A percentile compares a stretch with the other conserved stretches of the same genome.
phyloP scores from a whole-genome alignment of 352 stramenopile genomes.

The Phytophthora agathidicida region DNA sequence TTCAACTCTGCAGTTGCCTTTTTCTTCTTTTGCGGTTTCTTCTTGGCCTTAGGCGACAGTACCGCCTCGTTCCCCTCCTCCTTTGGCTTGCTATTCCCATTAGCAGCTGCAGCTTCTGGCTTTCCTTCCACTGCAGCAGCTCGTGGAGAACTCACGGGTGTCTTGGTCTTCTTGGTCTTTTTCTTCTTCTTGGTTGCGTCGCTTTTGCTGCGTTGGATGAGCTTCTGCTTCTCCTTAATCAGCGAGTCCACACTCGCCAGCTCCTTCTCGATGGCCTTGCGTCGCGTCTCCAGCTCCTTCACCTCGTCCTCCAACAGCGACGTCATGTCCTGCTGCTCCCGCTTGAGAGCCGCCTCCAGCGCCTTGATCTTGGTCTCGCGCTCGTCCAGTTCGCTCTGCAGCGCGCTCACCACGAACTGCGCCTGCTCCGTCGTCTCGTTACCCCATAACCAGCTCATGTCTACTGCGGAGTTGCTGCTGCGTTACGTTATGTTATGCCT shows the following conservation, averaged over 20 bases:
- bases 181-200: slow-evolving; percentile 52
- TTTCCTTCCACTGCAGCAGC: slow-evolving; percentile 20
- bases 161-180: slow-evolving; percentile 38
- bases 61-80: slow-evolving; percentile 8
- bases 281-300: slow-evolving; percentile 65
- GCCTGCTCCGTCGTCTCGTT: slow-evolving; percentile 88
- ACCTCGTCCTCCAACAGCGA: slow-evolving; percentile 67
- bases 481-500: too few species aligned
- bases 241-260: slow-evolving; percentile 55
- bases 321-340: slow-evolving; percentile 78
- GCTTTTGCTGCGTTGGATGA: slow-evolving; percentile 58
- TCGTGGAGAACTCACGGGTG: slow-evolving; percentile 12
- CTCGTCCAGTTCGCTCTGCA: slow-evolving; percentile 84
- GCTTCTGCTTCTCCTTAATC: slow-evolving; percentile 68
- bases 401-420: slow-evolving; percentile 82
- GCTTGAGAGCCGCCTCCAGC: slow-evolving; percentile 71
- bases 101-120: slow-evolving; percentile 1
- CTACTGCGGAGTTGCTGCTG: neutral
- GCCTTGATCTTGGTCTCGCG: slow-evolving; percentile 83
- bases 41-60: slow-evolving; percentile 33
- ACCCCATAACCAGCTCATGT: slow-evolving; percentile 86
- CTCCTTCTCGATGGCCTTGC: slow-evolving; percentile 43
- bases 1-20: slow-evolving; percentile 13
- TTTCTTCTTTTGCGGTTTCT: slow-evolving; percentile 46
- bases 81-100: slow-evolving; percentile 1